Conservation (phyloP, 2,329 filamentous ascomycete species). For the Raffaelea arxii region DNA sequence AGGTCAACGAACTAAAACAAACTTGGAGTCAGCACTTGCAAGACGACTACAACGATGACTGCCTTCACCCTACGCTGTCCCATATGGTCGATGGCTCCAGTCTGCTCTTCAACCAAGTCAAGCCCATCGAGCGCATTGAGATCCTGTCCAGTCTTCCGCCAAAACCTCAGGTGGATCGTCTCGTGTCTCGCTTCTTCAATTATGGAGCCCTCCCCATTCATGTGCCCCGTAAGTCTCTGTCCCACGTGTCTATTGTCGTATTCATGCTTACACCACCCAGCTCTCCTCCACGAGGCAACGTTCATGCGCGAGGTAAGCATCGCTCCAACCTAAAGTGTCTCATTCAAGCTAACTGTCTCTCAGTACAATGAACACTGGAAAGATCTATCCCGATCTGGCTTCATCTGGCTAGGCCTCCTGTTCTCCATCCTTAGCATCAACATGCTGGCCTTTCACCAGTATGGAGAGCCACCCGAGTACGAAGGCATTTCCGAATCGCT, state of each 20-base stretch:
- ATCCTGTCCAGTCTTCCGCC: background rate
- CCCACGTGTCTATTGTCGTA: background rate
- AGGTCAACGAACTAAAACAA: constrained; percentile 1
- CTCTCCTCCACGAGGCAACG: background rate
- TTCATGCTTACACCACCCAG: background rate
- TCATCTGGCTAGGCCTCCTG: constrained; percentile 2
- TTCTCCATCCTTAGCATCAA: constrained; percentile 2
- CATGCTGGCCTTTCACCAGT: constrained; percentile 3
- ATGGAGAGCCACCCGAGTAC: background rate
- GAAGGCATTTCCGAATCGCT: background rate
- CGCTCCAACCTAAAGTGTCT: background rate
- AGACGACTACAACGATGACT: background rate
- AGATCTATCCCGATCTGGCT: background rate
- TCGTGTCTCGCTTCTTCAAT: background rate
- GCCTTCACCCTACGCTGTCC: background rate
- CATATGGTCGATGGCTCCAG: constrained; percentile 1
- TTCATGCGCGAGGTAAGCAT: constrained; percentile 1
- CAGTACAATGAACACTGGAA: constrained; percentile 2
- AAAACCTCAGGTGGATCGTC: background rate
- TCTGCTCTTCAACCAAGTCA: background rate
- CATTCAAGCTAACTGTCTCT: background rate
- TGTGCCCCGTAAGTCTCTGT: background rate
- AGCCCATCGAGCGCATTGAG: background rate
- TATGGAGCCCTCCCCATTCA: background rate
- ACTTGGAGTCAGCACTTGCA: background rate